Conservation (phyloP, 1,284 basidiomycete species). For the Stygiomarasmius scandens region DNA sequence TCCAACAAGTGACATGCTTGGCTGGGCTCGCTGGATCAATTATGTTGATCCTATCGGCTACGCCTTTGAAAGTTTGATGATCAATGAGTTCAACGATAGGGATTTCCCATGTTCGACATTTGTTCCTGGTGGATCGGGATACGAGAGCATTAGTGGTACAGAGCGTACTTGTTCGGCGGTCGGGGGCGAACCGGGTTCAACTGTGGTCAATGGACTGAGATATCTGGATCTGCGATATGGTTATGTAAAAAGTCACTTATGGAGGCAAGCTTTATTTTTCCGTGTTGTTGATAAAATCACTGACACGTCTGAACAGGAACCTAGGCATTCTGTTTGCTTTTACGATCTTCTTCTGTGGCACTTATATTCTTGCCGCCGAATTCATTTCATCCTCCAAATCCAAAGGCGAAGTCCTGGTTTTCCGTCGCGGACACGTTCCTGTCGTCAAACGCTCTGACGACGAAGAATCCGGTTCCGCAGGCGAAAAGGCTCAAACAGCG, state of each 20-base stretch:
- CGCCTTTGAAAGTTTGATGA: constrained; percentile 41
- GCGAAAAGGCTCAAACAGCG: no score
- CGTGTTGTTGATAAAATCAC: constrained; percentile 11
- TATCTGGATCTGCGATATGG: constrained; percentile 41
- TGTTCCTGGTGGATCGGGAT: constrained; percentile 34
- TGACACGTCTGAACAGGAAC: constrained; percentile 25
- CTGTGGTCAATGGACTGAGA: constrained; percentile 39
- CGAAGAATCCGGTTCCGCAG: not conserved
- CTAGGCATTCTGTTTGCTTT: constrained; percentile 42
- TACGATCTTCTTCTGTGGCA: constrained; percentile 27
- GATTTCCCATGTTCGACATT: constrained; percentile 32
- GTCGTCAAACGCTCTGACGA: constrained; percentile 17
- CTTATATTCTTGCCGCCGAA: constrained; percentile 46
- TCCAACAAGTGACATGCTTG: constrained; percentile 11
- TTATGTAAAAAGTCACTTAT: constrained; percentile 42
- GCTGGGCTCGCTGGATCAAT: constrained; percentile 40
- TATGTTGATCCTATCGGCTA: constrained; percentile 43
- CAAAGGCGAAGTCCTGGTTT: constrained; percentile 50
- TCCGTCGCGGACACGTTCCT: constrained; percentile 40
- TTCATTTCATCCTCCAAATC: constrained; percentile 37
- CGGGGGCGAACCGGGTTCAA: constrained; percentile 37
- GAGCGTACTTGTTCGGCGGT: constrained; percentile 40
- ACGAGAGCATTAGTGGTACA: constrained; percentile 26
- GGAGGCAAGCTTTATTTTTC: constrained; percentile 29
- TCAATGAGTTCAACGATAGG: constrained; percentile 45